Conservation (phyloP, 805 yeast genomes). For the Saccharomycopsis lassenensis region DNA sequence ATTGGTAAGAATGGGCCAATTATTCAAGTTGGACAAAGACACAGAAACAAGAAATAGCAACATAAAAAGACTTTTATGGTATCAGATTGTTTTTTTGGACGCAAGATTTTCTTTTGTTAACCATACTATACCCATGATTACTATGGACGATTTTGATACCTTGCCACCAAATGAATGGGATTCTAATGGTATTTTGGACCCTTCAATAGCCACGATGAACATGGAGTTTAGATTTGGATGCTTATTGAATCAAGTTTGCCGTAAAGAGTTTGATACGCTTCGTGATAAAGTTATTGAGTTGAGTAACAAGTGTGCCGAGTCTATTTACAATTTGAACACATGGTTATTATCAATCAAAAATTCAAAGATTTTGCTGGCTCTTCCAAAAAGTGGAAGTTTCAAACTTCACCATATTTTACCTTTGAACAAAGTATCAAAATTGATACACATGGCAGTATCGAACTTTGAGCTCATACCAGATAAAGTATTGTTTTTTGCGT, state of each 20-base stretch:
- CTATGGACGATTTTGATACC: slow-evolving; percentile 43
- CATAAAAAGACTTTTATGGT: slow-evolving; percentile 50
- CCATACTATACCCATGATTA: slow-evolving; percentile 43
- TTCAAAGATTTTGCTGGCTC: too few species aligned
- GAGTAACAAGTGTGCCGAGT: too few species aligned
- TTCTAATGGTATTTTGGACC: slow-evolving; percentile 30
- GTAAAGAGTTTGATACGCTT: slow-evolving; percentile 39
- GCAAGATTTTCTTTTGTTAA: slow-evolving; percentile 45
- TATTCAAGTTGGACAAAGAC: slow-evolving; percentile 46
- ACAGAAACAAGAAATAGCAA: slow-evolving; percentile 39
- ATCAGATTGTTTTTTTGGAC: slow-evolving; percentile 54
- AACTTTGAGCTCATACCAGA: slow-evolving; percentile 6
- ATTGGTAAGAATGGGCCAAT: slow-evolving; percentile 45
- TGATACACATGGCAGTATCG: background rate
- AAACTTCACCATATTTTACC: too few species aligned
- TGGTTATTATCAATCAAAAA: too few species aligned
- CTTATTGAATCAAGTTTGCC: slow-evolving; percentile 37
- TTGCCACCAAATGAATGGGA: slow-evolving; percentile 38
- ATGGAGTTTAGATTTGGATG: slow-evolving; percentile 42
- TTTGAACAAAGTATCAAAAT: background rate
- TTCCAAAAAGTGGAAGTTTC: too few species aligned
- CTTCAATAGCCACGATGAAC: slow-evolving; percentile 38
- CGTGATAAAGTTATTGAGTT: slow-evolving; percentile 39
- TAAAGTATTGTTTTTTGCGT: slow-evolving; percentile 11
- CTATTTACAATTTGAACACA: too few species aligned